phyloP scores from a whole-genome alignment of 257 asterid species.

The Ehretia macrophylla region DNA sequence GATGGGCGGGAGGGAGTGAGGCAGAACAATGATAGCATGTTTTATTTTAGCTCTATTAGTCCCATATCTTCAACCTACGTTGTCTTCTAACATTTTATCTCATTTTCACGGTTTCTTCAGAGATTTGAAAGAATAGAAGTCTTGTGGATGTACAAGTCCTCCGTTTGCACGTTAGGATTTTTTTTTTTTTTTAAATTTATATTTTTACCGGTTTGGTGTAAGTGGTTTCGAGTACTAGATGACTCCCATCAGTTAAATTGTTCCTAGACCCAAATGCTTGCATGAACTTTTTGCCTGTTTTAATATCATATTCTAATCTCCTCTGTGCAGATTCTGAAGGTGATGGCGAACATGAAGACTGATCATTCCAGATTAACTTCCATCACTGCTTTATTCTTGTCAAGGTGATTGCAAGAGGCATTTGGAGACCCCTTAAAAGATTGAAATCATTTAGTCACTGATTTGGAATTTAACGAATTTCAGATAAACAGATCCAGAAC shows the following conservation, averaged over 20 bases:
- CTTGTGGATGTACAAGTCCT: too few relatives aligned
- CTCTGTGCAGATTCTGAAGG: constrained; percentile 68
- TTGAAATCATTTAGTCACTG: background rate
- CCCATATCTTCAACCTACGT: too few relatives aligned
- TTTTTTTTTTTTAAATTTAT: too few relatives aligned
- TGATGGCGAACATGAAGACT: constrained; percentile 63
- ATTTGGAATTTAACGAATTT: background rate
- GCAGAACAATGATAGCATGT: too few relatives aligned
- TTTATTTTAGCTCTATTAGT: too few relatives aligned
- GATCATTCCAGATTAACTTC: constrained; percentile 18
- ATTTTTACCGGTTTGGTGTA: too few relatives aligned
- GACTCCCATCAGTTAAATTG: background rate
- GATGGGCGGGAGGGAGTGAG: too few relatives aligned
- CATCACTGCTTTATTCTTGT: background rate
- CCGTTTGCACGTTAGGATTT: too few relatives aligned
- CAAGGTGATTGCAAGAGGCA: background rate
- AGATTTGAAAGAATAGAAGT: too few relatives aligned
- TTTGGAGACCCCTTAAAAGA: background rate
- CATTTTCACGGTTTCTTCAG: too few relatives aligned
- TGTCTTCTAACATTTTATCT: too few relatives aligned
- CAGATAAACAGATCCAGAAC: background rate
- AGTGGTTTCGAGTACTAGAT: too few relatives aligned
- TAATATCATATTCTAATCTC: background rate
- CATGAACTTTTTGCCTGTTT: background rate
- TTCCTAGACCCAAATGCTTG: background rate